Evolutionary conservation across 306 rosid genomes (phyloP), one percentile per base, ranked within the genome.

Genomic region (Fragaria vesca): DNA sequence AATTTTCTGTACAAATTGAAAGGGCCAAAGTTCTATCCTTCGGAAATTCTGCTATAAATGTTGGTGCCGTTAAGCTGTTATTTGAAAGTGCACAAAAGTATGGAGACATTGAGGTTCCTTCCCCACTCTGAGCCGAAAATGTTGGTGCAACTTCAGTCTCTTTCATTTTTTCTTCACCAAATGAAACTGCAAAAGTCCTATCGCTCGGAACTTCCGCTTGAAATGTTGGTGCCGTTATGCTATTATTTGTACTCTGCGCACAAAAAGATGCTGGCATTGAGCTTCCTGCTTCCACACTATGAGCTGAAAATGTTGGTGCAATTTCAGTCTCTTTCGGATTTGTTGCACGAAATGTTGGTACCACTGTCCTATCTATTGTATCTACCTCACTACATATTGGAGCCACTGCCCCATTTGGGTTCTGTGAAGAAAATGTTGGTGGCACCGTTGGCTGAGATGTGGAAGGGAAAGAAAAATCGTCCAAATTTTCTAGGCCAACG

Each of bases 381-480:
- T 48, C 47, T 34, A 60, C 57, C n/a, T 80, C 55, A 47, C 55
- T 60, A 71, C 80, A 76, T 4, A 79, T 26, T 16, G 79, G 34
- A 2, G 66, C 4, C 1, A 40, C 12, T 13, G 18, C 21, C 0
- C 28, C 69, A 15, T 42, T 52, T 2, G 76, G 24, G 17, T 46
- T 45, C 15, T 71, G 71, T 30, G 71, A 20, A 8, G 10, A 6
- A 48, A 72, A 72, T 2, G 43, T 46, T 21, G 81, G 81, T 57
- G 78, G 40, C 1, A 2, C 21, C n/a, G 8, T 4, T 73, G 72
- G 75, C 43, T 80, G 69, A 66, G 73, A 81, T 1, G 80, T 51
- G 28, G 81, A 79, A 76, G 72, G 13, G 61, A 24, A 55, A 9
- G 74, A 54, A 60, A 81, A 15, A 55, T 72, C 58, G 71, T 52